These are phyloP conservation scores for Pestalotiopsis sp. DNA, from an alignment of 2,329 filamentous ascomycete genomes.

Conservation along the genomic window DNA sequence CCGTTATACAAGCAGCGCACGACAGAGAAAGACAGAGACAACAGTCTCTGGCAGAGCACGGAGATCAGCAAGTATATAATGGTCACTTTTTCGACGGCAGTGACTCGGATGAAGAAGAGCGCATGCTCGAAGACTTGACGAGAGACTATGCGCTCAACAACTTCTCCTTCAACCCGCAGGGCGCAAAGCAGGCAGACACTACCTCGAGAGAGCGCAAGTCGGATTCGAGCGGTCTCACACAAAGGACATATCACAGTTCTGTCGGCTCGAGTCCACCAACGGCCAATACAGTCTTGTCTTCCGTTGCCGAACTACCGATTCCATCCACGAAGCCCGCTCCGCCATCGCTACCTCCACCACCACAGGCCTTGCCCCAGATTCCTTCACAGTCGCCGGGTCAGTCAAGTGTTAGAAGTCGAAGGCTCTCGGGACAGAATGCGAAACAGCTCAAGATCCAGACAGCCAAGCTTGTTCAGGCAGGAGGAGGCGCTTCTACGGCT, in stretches of 20 bases:
- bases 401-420: slow-evolving; percentile 66
- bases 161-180: slow-evolving; percentile 71
- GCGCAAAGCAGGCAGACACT: slow-evolving; percentile 58
- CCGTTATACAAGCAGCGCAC: slow-evolving; percentile 58
- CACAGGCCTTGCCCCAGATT: slow-evolving; percentile 44
- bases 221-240: slow-evolving; percentile 77
- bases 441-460: slow-evolving; percentile 93
- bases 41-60: slow-evolving; percentile 26
- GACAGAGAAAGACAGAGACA: slow-evolving; percentile 56
- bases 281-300: slow-evolving; percentile 67
- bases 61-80: slow-evolving; percentile 46
- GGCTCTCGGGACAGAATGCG: slow-evolving; percentile 76
- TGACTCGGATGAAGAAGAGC: slow-evolving; percentile 68
- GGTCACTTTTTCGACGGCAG: slow-evolving; percentile 65
- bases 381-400: slow-evolving; percentile 36
- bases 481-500: slow-evolving; percentile 24
- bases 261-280: slow-evolving; percentile 71
- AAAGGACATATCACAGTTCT: slow-evolving; percentile 79
- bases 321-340: slow-evolving; percentile 22
- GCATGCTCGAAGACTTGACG: slow-evolving; percentile 84
- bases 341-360: slow-evolving; percentile 48
- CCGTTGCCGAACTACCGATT: slow-evolving; percentile 63
- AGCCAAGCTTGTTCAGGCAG: slow-evolving; percentile 30
- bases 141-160: slow-evolving; percentile 80
- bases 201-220: slow-evolving; percentile 64